Base-by-base conservation (phyloP, 192 early-diverging fungal species). In the Geosiphon pyriformis region DNA sequence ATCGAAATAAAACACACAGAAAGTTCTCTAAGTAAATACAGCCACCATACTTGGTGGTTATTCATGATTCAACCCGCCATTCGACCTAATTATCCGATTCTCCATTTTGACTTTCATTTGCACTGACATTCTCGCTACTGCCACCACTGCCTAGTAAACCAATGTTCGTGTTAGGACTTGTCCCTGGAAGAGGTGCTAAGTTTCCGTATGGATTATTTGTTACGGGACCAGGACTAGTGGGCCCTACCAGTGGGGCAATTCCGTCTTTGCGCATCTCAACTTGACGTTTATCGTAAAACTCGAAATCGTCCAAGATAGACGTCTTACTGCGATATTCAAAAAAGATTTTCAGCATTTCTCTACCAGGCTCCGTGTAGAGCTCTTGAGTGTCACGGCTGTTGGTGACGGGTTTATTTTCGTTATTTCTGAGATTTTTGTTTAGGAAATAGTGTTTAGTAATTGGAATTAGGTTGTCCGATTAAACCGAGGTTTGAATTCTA, bases 361-460 rank as follows among this genome's bases (percentile, higher is more conserved):
- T 75, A 32, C 83, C 83, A 59, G 82, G 55, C 7, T 74, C 76
- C 4, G 62, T 27, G 29, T 59, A 48, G 3, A 85, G 30, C 37
- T 85, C 82, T 46, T 85, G 83, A 7, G 83, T 85, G 55, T 85
- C 83, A 0, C 83, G 75, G n/a, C 75, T 78, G 67, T 85, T 85
- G 51, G 81, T 81, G 12, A 85, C 78, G 8, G 83, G 80, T 58
- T 83, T 83, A 67, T 80, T 78, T 49, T 84, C 80, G 53, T 83
- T 83, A 22, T 55, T 57, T 20, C 69, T 73, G 25, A 47, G n/a
- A 48, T 34, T 59, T 42, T 23, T 3, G 1, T 30, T 59, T 25
- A 59, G 3, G 4, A 59, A 15, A 2, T 2, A 32, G 32, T 17
- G 33, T 30, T 18, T 0, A 59, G 37, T 2, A 2, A 42, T 35